phyloP scores from a whole-genome alignment of 768 basidiomycete genomes.

The Pholiota molesta region DNA sequence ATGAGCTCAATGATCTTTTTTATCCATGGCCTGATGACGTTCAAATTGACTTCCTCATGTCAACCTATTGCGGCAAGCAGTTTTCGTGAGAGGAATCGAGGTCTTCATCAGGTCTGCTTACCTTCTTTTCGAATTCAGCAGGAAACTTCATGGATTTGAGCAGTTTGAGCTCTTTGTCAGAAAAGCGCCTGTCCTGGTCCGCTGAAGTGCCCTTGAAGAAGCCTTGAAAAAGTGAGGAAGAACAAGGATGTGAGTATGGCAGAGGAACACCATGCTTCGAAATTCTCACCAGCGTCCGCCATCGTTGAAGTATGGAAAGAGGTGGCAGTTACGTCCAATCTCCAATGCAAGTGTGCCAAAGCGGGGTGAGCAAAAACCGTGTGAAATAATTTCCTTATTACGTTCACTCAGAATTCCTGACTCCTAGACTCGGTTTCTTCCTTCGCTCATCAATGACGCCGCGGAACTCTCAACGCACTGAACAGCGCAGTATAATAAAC shows the following conservation, averaged over 20 bases:
- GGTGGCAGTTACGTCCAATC: not conserved
- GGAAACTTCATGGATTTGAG: conserved; percentile 93
- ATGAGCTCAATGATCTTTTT: conserved; percentile 90
- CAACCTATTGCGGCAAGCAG: conserved; percentile 57
- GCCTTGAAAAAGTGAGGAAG: conserved; percentile 40
- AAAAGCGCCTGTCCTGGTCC: conserved; percentile 91
- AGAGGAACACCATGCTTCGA: conserved; percentile 26
- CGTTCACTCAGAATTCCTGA: not conserved
- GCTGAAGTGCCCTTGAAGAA: conserved; percentile 92
- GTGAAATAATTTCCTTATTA: not conserved
- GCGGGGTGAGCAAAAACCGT: conserved; percentile 9
- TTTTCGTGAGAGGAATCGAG: not conserved
- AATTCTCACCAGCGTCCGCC: conserved; percentile 61
- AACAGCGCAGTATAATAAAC: too few relatives aligned
- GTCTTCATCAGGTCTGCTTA: conserved; percentile 24
- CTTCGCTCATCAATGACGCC: too few relatives aligned
- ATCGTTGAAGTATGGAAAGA: conserved; percentile 31
- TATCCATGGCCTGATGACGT: conserved; percentile 94
- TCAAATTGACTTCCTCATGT: conserved; percentile 92
- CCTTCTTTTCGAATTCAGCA: conserved; percentile 86
- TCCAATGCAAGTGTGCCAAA: not conserved
- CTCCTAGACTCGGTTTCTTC: too few relatives aligned
- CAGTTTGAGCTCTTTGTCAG: conserved; percentile 91
- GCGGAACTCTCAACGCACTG: too few relatives aligned
- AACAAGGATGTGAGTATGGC: conserved; percentile 20